phyloP scores from a whole-genome alignment of 306 rosid genomes.

The Herpetospermum pedunculosum region DNA sequence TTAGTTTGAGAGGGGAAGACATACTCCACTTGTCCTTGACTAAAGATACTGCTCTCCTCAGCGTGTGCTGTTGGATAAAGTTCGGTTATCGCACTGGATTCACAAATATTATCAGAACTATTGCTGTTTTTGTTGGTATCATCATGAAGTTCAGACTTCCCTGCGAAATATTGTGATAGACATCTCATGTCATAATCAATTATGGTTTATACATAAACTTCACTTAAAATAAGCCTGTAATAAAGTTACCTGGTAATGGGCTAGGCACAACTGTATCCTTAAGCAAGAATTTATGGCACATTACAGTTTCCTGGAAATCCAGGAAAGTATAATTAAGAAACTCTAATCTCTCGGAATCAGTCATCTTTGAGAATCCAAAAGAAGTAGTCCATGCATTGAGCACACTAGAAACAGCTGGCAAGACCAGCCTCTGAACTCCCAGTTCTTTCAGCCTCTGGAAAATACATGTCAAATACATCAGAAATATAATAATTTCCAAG shows the following conservation, averaged over 20 bases:
- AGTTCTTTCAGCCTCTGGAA: conserved; percentile 55
- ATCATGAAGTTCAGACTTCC: conserved; percentile 11
- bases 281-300: conserved; percentile 65
- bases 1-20: conserved; percentile 21
- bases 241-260: conserved; percentile 25
- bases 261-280: conserved; percentile 21
- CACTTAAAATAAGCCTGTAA: not conserved
- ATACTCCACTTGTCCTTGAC: conserved; percentile 31
- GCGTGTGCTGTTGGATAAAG: conserved; percentile 27
- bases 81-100: conserved; percentile 32
- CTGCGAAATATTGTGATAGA: conserved; percentile 21
- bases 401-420: conserved; percentile 72
- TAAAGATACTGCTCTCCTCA: conserved; percentile 18
- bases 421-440: conserved; percentile 71
- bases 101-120: conserved; percentile 5
- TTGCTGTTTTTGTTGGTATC: conserved; percentile 11
- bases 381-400: conserved; percentile 65
- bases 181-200: not conserved
- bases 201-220: not conserved
- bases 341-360: conserved; percentile 39
- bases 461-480: not conserved
- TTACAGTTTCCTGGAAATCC: conserved; percentile 58
- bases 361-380: conserved; percentile 65
- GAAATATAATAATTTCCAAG: not conserved
- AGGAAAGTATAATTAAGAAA: conserved; percentile 63